Conservation (phyloP, 129 eudicot genomes). For the Arctium minus region DNA sequence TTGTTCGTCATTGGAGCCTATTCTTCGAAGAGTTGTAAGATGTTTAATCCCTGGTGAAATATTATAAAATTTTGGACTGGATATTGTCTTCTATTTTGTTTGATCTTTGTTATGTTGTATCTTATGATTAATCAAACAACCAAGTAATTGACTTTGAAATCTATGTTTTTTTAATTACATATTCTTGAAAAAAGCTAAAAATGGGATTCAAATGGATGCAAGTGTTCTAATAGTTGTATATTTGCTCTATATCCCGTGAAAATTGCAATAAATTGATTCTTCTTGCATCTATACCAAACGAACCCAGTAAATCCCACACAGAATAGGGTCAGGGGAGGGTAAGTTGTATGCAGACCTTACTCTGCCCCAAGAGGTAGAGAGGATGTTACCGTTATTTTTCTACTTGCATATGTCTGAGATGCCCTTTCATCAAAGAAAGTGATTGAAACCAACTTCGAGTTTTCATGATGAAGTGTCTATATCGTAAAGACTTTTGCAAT, state of each 20-base stretch:
- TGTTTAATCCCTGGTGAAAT: conserved; percentile 21
- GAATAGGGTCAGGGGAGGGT: too few relatives aligned
- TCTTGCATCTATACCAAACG: too few relatives aligned
- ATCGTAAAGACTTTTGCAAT: not conserved
- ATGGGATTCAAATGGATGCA: not conserved
- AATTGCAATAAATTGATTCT: not conserved
- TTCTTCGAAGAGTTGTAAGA: conserved; percentile 99
- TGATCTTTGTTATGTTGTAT: conserved; percentile 3
- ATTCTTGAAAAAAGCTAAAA: not conserved
- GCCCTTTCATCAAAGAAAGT: too few relatives aligned
- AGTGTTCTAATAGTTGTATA: not conserved
- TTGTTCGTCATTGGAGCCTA: conserved; percentile 94
- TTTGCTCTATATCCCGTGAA: not conserved
- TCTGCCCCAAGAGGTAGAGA: too few relatives aligned
- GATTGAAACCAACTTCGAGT: too few relatives aligned
- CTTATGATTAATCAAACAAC: conserved; percentile 3
- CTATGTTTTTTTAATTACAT: not conserved
- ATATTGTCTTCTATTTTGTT: not conserved
- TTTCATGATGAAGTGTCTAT: too few relatives aligned
- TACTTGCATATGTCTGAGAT: too few relatives aligned
- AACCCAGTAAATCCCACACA: too few relatives aligned
- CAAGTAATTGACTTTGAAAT: not conserved
- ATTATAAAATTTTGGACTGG: conserved; percentile 7
- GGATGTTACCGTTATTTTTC: too few relatives aligned
- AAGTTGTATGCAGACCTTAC: too few relatives aligned